These are phyloP conservation scores for Acacia confusa DNA, from an alignment of 306 rosid genomes.

Conservation along the genomic window DNA sequence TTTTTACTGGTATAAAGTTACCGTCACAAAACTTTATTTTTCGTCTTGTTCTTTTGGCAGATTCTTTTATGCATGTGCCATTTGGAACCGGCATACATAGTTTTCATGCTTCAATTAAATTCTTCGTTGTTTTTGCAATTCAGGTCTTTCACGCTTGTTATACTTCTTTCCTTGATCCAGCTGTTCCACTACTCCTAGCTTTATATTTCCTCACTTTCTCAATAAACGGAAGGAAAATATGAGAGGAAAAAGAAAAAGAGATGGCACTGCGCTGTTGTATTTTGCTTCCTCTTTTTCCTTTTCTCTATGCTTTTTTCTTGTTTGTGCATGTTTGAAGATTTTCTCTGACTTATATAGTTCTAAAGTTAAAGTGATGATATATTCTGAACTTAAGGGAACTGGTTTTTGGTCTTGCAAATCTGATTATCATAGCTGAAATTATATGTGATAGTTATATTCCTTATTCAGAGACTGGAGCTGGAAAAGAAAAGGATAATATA, in stretches of 20 bases:
- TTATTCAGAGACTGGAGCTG: constrained; percentile 82
- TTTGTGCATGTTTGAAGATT: too few species aligned
- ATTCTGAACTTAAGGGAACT: neutral
- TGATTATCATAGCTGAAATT: constrained; percentile 7
- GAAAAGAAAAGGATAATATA: constrained; percentile 68
- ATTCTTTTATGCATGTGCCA: neutral
- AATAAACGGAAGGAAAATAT: neutral
- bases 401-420: constrained; percentile 19
- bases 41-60: neutral
- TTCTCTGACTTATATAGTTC: neutral
- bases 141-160: neutral
- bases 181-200: neutral
- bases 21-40: neutral
- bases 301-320: neutral
- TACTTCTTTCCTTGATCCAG: constrained; percentile 1
- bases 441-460: constrained; percentile 7
- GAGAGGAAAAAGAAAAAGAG: neutral
- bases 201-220: constrained; percentile 5
- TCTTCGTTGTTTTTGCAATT: constrained; percentile 11
- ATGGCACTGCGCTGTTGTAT: neutral
- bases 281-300: constrained; percentile 5
- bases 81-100: constrained; percentile 2
- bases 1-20: neutral
- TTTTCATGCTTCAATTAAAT: constrained; percentile 1
- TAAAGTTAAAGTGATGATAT: constrained; percentile 12